A percentile compares a stretch with the other conserved stretches of the same genome.
These are phyloP conservation scores for Gyrodon lividus DNA, from an alignment of 768 basidiomycete genomes.

Conservation along the genomic window DNA sequence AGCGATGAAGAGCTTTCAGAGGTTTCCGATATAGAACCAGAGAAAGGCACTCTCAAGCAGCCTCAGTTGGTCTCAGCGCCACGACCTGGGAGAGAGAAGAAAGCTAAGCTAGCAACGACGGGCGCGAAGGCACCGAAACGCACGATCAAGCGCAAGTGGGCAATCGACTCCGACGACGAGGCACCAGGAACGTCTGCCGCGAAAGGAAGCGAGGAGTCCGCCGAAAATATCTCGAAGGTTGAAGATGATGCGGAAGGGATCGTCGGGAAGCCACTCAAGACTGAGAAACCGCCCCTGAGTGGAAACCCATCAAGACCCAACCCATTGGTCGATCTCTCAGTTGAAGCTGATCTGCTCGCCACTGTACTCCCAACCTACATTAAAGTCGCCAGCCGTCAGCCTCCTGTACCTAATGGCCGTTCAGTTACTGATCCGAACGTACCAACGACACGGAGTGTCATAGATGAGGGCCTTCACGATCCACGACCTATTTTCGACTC, in stretches of 20 bases:
- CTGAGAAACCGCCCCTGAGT: neutral
- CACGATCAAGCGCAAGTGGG: neutral
- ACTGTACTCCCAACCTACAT: neutral
- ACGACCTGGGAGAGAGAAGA: neutral
- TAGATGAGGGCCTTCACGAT: neutral
- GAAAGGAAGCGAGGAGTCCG: neutral
- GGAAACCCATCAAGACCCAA: conserved; percentile 9
- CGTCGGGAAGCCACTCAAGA: neutral
- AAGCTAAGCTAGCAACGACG: neutral
- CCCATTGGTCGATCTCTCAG: conserved; percentile 16
- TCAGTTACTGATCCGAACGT: neutral
- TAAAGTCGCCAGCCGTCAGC: neutral
- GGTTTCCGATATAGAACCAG: conserved; percentile 30
- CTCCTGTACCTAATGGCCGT: neutral
- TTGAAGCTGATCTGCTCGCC: conserved; percentile 1
- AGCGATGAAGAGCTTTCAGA: conserved; percentile 32
- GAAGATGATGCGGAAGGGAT: neutral
- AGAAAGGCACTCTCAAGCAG: neutral
- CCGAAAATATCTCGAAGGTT: neutral
- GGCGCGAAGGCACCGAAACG: neutral
- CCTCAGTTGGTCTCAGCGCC: neutral
- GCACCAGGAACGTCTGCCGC: neutral
- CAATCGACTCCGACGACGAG: conserved; percentile 25
- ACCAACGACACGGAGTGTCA: neutral
- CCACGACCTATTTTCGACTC: neutral